Evolutionary conservation across 2,329 filamentous ascomycete species (phyloP).

Genomic region (Colletotrichum neosansevieriae): DNA sequence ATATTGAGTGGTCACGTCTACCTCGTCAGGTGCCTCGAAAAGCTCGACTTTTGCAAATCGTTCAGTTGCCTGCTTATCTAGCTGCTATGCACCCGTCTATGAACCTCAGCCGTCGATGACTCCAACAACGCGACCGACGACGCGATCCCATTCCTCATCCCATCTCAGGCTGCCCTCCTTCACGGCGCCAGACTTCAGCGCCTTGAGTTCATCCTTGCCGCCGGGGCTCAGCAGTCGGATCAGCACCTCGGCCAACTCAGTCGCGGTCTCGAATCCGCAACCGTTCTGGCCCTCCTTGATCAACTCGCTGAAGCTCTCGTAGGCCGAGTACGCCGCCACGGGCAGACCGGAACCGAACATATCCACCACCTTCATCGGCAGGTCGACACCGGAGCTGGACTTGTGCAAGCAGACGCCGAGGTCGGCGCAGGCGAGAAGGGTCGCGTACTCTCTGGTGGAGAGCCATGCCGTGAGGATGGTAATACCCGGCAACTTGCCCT

Average conservation of each 20-base stretch:
- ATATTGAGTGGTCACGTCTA: background rate
- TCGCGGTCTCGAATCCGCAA: conserved; percentile 80
- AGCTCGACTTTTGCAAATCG: background rate
- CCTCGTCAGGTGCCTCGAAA: background rate
- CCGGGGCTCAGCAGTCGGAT: conserved; percentile 70
- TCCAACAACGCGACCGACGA: conserved; percentile 80
- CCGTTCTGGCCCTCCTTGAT: conserved; percentile 90
- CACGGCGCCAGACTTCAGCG: conserved; percentile 76
- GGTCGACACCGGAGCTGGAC: conserved; percentile 92
- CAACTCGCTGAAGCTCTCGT: conserved; percentile 91
- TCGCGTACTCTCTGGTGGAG: conserved; percentile 84
- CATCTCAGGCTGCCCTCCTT: conserved; percentile 82
- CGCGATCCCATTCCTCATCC: conserved; percentile 92
- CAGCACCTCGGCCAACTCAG: conserved; percentile 74
- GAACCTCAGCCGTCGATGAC: conserved; percentile 48
- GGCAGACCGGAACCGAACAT: conserved; percentile 97
- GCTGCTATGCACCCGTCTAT: too few species aligned
- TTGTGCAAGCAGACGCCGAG: conserved; percentile 92
- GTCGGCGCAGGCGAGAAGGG: conserved; percentile 85
- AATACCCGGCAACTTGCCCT: conserved; percentile 75
- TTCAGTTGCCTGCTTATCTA: background rate
- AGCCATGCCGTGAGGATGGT: conserved; percentile 87
- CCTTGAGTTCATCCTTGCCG: conserved; percentile 66
- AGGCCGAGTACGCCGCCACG: conserved; percentile 86
- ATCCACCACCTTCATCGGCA: conserved; percentile 99